phyloP scores from a whole-genome alignment of 495 filamentous ascomycete genomes.

The Aspergillus biplanus region DNA sequence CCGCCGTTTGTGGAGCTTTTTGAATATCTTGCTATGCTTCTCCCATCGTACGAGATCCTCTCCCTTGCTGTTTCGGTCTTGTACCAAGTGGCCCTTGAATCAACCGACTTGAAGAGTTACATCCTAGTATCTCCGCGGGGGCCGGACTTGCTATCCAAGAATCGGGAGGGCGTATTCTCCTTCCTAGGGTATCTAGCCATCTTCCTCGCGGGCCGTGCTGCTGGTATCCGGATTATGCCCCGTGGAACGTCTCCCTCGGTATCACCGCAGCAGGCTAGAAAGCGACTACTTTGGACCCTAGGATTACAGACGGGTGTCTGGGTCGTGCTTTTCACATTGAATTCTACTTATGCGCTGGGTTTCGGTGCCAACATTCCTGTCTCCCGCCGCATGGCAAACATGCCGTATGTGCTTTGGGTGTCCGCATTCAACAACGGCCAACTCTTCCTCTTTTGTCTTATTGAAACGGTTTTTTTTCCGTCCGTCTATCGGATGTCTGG shows the following conservation, averaged over 20 bases:
- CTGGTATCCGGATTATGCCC: slow-evolving; percentile 77
- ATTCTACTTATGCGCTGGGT: slow-evolving; percentile 69
- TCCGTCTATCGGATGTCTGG: slow-evolving; percentile 59
- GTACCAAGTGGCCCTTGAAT: slow-evolving; percentile 79
- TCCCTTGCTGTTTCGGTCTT: slow-evolving; percentile 62
- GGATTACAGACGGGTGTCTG: slow-evolving; percentile 64
- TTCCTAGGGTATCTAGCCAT: slow-evolving; percentile 94
- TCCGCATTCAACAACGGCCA: slow-evolving; percentile 83
- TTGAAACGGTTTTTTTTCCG: slow-evolving; percentile 80
- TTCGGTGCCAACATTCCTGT: slow-evolving; percentile 66
- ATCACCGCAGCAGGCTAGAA: slow-evolving; percentile 46
- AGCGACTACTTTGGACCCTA: slow-evolving; percentile 62
- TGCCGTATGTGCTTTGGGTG: slow-evolving; percentile 93
- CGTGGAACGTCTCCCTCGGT: slow-evolving; percentile 47
- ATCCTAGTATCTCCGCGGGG: slow-evolving; percentile 81
- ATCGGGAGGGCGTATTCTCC: slow-evolving; percentile 91
- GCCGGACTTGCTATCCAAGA: slow-evolving; percentile 77
- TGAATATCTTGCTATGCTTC: slow-evolving; percentile 57
- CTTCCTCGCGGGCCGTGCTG: slow-evolving; percentile 85
- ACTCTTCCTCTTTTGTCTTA: slow-evolving; percentile 72
- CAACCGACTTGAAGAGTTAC: slow-evolving; percentile 75
- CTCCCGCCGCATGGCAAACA: slow-evolving; percentile 87
- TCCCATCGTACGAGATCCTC: slow-evolving; percentile 75
- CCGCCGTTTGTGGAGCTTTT: slow-evolving; percentile 91
- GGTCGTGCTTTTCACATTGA: slow-evolving; percentile 65